phyloP scores from a whole-genome alignment of 352 stramenopile species.

The Pythium grandisporangium region DNA sequence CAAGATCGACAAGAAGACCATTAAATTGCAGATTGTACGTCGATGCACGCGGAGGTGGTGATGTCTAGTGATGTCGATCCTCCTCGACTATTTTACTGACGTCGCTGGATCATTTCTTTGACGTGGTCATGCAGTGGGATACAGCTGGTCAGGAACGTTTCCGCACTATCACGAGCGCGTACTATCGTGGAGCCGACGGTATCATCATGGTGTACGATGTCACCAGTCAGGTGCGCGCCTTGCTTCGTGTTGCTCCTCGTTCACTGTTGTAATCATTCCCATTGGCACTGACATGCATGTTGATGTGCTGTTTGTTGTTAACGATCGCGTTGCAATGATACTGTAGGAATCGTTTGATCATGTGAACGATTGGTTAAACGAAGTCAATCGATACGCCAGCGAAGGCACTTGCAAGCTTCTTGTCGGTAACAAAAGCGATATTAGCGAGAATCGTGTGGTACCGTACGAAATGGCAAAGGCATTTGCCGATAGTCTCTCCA shows the following conservation, averaged over 20 bases:
- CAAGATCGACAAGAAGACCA: slow-evolving; percentile 98
- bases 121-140: slow-evolving; percentile 79
- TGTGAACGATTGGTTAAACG: slow-evolving; percentile 98
- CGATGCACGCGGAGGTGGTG: too few relatives aligned
- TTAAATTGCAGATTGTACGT: slow-evolving; percentile 97
- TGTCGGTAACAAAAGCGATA: slow-evolving; percentile 99
- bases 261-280: too few relatives aligned
- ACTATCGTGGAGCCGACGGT: slow-evolving; percentile 97
- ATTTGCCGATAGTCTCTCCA: slow-evolving; percentile 95
- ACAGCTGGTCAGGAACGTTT: slow-evolving; percentile 99
- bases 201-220: slow-evolving; percentile 99
- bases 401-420: slow-evolving; percentile 99
- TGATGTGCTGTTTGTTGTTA: too few relatives aligned
- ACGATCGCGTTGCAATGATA: too few relatives aligned
- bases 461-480: slow-evolving; percentile 95
- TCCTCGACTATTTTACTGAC: too few relatives aligned
- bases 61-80: too few relatives aligned
- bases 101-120: not conserved
- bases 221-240: slow-evolving; percentile 88
- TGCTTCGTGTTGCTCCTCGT: too few relatives aligned
- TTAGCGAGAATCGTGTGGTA: slow-evolving; percentile 94
- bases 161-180: slow-evolving; percentile 97
- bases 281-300: too few relatives aligned
- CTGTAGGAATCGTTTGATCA: slow-evolving; percentile 98
- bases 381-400: slow-evolving; percentile 98